These are phyloP conservation scores for Xanthoceras sorbifolium DNA, from an alignment of 345 rosid species.

Conservation along the genomic window DNA sequence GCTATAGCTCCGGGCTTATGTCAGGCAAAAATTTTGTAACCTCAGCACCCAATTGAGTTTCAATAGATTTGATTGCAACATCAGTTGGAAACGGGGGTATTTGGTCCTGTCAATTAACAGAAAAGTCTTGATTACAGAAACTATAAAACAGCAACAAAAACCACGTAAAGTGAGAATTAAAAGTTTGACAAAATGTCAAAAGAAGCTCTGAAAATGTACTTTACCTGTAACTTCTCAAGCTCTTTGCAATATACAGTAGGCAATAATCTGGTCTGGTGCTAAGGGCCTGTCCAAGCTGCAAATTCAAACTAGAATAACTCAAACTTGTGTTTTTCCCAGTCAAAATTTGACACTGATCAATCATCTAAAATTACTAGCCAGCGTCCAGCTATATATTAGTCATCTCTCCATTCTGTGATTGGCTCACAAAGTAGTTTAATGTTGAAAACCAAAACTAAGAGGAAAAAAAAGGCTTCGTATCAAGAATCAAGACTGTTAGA, in stretches of 20 bases:
- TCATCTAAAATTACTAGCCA: background rate
- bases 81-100: constrained; percentile 86
- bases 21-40: constrained; percentile 75
- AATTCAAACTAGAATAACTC: constrained; percentile 15
- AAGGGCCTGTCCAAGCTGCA: constrained; percentile 95
- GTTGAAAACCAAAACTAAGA: background rate
- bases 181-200: constrained; percentile 4
- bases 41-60: constrained; percentile 74
- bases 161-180: background rate
- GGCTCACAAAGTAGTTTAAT: background rate
- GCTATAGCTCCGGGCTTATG: constrained; percentile 84
- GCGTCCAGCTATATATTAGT: background rate
- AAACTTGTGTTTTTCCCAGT: background rate
- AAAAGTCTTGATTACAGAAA: constrained; percentile 18
- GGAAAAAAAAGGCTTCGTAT: background rate
- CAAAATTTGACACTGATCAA: background rate
- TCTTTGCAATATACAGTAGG: constrained; percentile 85
- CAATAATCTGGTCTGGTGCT: constrained; percentile 94
- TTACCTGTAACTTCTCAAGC: constrained; percentile 92
- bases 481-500: background rate
- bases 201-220: constrained; percentile 1
- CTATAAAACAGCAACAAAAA: background rate
- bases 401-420: background rate
- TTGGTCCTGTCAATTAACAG: constrained; percentile 68
- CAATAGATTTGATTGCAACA: constrained; percentile 78